Evolutionary conservation across 345 rosid species (phyloP).

Genomic region (Aurinia saxatilis): DNA sequence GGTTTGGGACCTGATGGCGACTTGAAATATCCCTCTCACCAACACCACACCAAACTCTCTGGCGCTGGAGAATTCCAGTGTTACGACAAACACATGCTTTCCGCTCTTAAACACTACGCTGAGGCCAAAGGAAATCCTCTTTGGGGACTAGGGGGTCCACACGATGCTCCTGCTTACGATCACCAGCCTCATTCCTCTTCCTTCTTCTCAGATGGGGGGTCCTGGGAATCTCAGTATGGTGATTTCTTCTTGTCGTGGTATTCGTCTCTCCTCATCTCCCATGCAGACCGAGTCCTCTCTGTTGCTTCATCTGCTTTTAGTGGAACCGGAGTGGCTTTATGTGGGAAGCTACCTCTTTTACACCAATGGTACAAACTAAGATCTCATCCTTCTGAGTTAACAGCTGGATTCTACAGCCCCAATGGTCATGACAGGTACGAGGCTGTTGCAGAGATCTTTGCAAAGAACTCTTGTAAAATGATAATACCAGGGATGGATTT

Average conservation of each 20-base stretch:
- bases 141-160: constrained; percentile 96
- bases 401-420: constrained; percentile 73
- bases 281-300: constrained; percentile 63
- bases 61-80: constrained; percentile 82
- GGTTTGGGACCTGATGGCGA: constrained; percentile 89
- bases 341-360: constrained; percentile 65
- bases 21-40: constrained; percentile 76
- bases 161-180: constrained; percentile 62
- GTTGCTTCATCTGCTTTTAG: constrained; percentile 50
- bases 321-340: constrained; percentile 30
- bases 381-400: constrained; percentile 66
- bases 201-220: constrained; percentile 79
- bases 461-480: constrained; percentile 73
- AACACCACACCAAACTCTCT: constrained; percentile 14
- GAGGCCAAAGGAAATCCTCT: constrained; percentile 64
- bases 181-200: constrained; percentile 38
- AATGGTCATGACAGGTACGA: constrained; percentile 56
- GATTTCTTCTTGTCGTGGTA: constrained; percentile 92
- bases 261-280: constrained; percentile 55
- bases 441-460: constrained; percentile 51
- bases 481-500: constrained; percentile 85
- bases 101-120: constrained; percentile 55
- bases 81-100: constrained; percentile 74
- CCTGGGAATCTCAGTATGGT: constrained; percentile 84
- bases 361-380: constrained; percentile 67